Conservation (phyloP, 2,329 filamentous ascomycete species). For the Epichloe hybrida region DNA sequence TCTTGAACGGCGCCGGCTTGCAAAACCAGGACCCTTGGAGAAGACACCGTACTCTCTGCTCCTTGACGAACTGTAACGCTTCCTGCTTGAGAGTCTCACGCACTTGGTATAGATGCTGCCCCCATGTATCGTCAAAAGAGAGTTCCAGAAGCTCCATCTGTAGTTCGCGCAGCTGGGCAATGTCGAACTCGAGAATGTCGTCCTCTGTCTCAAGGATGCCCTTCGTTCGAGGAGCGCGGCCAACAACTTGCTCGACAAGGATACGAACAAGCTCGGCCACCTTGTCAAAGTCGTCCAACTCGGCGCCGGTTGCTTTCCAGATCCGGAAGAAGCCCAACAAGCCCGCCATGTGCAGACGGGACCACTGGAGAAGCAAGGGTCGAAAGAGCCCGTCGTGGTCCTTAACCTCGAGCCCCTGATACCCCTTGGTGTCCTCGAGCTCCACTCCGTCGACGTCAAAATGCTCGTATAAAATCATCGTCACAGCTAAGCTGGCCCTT, state of each 20-base stretch:
- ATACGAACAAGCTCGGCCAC: constrained; percentile 85
- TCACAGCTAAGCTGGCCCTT: constrained; percentile 73
- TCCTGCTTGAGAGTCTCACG: constrained; percentile 84
- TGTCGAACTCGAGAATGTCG: constrained; percentile 74
- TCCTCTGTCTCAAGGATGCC: constrained; percentile 82
- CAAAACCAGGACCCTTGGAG: constrained; percentile 83
- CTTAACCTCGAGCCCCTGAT: constrained; percentile 59
- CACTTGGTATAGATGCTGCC: constrained; percentile 76
- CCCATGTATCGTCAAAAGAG: constrained; percentile 91
- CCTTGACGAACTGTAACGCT: constrained; percentile 89
- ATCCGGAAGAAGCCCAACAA: constrained; percentile 79
- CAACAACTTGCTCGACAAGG: constrained; percentile 77
- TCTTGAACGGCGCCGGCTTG: constrained; percentile 28
- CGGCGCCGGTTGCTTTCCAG: constrained; percentile 83
- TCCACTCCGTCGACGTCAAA: constrained; percentile 86
- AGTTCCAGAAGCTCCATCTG: constrained; percentile 90
- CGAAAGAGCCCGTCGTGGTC: constrained; percentile 79
- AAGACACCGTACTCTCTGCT: constrained; percentile 84
- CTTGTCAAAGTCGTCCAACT: constrained; percentile 81
- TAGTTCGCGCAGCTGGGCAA: constrained; percentile 61
- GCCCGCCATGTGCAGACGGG: constrained; percentile 71
- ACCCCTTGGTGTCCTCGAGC: constrained; percentile 62
- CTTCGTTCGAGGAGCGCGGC: constrained; percentile 65
- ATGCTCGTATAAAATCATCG: constrained; percentile 81
- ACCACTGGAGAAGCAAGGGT: constrained; percentile 86